Conservation (phyloP, 305 asterid species). For the Fraxinus platypoda region DNA sequence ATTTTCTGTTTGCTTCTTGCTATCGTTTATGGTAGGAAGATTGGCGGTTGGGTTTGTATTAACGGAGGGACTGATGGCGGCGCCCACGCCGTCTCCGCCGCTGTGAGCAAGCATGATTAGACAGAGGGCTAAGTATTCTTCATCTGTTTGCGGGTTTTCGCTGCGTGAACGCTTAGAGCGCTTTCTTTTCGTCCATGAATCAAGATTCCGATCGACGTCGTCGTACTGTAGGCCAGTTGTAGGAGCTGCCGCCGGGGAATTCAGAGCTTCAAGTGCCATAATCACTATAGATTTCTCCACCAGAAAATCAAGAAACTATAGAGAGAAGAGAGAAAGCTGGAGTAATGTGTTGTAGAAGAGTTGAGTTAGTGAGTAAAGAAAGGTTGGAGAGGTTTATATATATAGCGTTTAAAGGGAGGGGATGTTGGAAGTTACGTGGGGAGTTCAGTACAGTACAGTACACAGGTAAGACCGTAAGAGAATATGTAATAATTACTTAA, state of each 20-base stretch:
- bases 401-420: neutral
- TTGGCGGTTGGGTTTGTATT: neutral
- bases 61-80: neutral
- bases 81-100: conserved; percentile 13
- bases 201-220: conserved; percentile 9
- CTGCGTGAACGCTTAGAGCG: conserved; percentile 40
- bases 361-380: conserved; percentile 9
- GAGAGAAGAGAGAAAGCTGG: neutral
- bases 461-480: conserved; percentile 5
- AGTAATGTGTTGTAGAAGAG: neutral
- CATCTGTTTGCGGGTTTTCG: conserved; percentile 25
- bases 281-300: neutral
- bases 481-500: neutral
- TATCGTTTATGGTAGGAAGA: neutral
- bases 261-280: conserved; percentile 51
- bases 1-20: neutral
- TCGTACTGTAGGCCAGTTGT: conserved; percentile 27
- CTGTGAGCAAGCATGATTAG: conserved; percentile 53
- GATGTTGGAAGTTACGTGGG: conserved; percentile 57
- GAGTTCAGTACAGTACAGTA: conserved; percentile 27
- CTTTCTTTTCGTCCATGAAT: conserved; percentile 39
- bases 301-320: neutral
- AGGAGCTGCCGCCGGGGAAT: conserved; percentile 29
- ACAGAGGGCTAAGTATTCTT: conserved; percentile 53
- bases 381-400: neutral